Conservation (phyloP, 2,329 filamentous ascomycete species). For the Trichoderma brevicompactum region DNA sequence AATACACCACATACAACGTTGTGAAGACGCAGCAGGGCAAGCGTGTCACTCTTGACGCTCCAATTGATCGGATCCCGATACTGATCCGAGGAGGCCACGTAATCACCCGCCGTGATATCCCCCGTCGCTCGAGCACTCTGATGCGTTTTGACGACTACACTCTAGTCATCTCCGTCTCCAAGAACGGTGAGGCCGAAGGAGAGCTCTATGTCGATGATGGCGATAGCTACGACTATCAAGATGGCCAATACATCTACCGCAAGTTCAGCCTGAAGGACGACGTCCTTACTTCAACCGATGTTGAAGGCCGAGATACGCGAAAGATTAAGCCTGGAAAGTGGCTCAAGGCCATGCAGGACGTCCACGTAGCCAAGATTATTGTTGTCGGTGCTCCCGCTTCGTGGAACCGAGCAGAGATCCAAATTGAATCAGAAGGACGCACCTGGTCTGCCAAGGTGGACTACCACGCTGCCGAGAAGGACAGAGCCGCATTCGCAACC, state of each 20-base stretch:
- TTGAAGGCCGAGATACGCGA: slow-evolving; percentile 58
- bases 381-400: slow-evolving; percentile 75
- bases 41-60: slow-evolving; percentile 70
- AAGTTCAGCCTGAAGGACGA: slow-evolving; percentile 69
- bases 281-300: slow-evolving; percentile 70
- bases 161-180: slow-evolving; percentile 73
- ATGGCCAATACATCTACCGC: slow-evolving; percentile 87
- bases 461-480: slow-evolving; percentile 56
- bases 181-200: slow-evolving; percentile 66
- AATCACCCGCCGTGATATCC: slow-evolving; percentile 85
- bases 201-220: slow-evolving; percentile 92
- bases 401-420: slow-evolving; percentile 70
- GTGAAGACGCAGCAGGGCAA: slow-evolving; percentile 73
- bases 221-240: slow-evolving; percentile 85
- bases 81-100: slow-evolving; percentile 94
- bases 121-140: slow-evolving; percentile 79
- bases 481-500: slow-evolving; percentile 56
- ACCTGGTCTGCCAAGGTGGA: slow-evolving; percentile 63
- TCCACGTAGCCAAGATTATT: slow-evolving; percentile 82
- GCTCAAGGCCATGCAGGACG: slow-evolving; percentile 76
- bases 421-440: slow-evolving; percentile 58
- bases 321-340: slow-evolving; percentile 68
- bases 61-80: slow-evolving; percentile 84
- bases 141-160: slow-evolving; percentile 98
- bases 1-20: slow-evolving; percentile 87